Percentiles rank a stretch among this genome's conserved stretches.
Evolutionary conservation across 2,329 filamentous ascomycete species (phyloP).

Genomic region (Colletotrichum spaethianum): DNA sequence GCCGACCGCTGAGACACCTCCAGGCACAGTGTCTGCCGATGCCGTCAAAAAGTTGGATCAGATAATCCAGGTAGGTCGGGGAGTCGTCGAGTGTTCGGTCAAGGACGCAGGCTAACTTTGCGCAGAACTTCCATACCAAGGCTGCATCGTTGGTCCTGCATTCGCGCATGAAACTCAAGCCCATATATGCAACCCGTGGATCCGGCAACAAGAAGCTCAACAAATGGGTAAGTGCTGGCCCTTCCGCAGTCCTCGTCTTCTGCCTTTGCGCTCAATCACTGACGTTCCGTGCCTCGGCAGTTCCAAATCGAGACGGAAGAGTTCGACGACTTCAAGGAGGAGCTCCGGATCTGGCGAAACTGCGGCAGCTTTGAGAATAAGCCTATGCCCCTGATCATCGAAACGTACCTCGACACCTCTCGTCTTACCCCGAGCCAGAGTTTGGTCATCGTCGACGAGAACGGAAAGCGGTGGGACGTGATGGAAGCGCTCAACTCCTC

Average conservation of each 20-base stretch:
- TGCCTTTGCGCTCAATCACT: not conserved
- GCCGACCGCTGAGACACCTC: conserved; percentile 62
- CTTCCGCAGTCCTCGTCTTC: not conserved
- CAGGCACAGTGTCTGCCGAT: conserved; percentile 69
- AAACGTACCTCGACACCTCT: conserved; percentile 88
- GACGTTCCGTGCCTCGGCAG: conserved; percentile 61
- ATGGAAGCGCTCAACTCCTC: conserved; percentile 82
- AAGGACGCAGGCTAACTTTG: conserved; percentile 3
- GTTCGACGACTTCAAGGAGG: conserved; percentile 87
- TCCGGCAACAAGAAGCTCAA: conserved; percentile 74
- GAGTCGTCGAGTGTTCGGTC: not conserved
- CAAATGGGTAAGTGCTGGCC: conserved; percentile 80
- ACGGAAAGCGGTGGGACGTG: conserved; percentile 94
- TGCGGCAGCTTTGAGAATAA: conserved; percentile 80
- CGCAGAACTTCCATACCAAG: conserved; percentile 92
- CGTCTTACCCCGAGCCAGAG: conserved; percentile 87
- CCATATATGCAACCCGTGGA: conserved; percentile 62
- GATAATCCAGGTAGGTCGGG: conserved; percentile 82
- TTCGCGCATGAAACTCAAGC: conserved; percentile 80
- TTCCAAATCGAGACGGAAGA: conserved; percentile 97
- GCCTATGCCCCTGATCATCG: conserved; percentile 88
- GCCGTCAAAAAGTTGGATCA: conserved; percentile 87
- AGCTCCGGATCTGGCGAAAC: conserved; percentile 85
- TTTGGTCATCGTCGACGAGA: conserved; percentile 88
- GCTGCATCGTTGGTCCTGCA: conserved; percentile 87